Evolutionary conservation across 306 rosid species (phyloP), one percentile per base, ranked within the genome.

Genomic region (Gastrolobium bilobum): DNA sequence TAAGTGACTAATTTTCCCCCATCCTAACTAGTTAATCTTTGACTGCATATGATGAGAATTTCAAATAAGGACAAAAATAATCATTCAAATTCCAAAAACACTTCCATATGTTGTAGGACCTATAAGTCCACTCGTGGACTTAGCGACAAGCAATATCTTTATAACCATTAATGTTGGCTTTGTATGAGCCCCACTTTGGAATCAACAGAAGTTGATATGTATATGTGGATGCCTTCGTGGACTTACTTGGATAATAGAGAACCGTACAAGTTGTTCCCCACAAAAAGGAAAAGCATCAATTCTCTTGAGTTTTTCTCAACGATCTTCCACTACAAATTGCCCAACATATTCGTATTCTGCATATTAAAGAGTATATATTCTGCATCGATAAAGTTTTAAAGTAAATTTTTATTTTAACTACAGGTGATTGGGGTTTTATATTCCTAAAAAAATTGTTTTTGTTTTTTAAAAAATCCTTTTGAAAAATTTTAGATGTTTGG

Each of bases 311-410:
- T 54, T 78, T 68, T 53, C 13, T 57, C n/a, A 9, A 7, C 6
- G 33, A 46, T 46, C 53, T 13, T 38, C 82, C 82, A 59, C 64
- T 67, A 71, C 0, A 79, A 2, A 47, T 58, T 59, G 67, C 53
- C 26, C 56, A 51, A 79, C 71, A 79, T 79, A 39, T 70, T 79
- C 77, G 29, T 59, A 48, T 47, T 60, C 62, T 43, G 3, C 38
- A 13, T 29, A 40, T 69, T 29, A 47, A 70, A 47, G 54, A 4
- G 63, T n/a, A 20, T 20, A 20, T 20, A 59, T 70, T 70, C 56
- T 78, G 37, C 31, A 39, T 54, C 35, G 3, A 35, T 2, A 15
- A 6, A 20, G 26, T 20, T 20, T 20, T 20, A 20, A 20, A 20
- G 26, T 20, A 20, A 20, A 20, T 20, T 20, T 20, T 20, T 20